Conservation (phyloP, 2,329 filamentous ascomycete species). For the Microsporum ferrugineum region DNA sequence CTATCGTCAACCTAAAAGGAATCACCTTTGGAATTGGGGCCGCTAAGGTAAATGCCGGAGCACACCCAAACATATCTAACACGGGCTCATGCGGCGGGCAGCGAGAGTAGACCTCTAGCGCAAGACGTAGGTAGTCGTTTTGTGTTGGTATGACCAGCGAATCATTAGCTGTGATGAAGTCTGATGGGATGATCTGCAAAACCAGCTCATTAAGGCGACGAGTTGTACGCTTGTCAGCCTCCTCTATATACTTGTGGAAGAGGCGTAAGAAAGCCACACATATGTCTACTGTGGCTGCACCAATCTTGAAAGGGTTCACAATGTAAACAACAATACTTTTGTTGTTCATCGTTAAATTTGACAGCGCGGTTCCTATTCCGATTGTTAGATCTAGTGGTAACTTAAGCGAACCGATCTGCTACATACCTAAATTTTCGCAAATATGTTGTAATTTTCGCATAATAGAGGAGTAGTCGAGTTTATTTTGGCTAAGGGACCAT, state of each 20-base stretch:
- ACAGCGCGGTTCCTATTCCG: constrained; percentile 25
- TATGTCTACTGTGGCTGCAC: constrained; percentile 39
- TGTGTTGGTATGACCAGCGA: constrained; percentile 42
- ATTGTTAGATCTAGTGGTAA: not conserved
- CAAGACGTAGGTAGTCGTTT: constrained; percentile 39
- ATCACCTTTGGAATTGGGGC: constrained; percentile 42
- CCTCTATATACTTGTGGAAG: constrained; percentile 42
- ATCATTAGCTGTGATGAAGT: constrained; percentile 42
- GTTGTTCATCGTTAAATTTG: constrained; percentile 22
- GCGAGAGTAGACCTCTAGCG: constrained; percentile 48
- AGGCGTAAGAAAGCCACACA: constrained; percentile 48
- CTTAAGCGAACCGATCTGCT: not conserved
- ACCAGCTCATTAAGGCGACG: constrained; percentile 39
- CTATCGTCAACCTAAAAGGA: constrained; percentile 43
- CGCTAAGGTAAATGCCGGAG: constrained; percentile 45
- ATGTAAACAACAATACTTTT: constrained; percentile 48
- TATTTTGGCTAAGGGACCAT: constrained; percentile 25
- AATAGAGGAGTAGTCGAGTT: constrained; percentile 22
- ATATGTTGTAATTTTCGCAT: constrained; percentile 26
- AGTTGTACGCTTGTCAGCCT: constrained; percentile 23
- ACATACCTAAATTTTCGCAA: constrained; percentile 30
- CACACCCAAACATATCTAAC: constrained; percentile 34
- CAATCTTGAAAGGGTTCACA: constrained; percentile 43
- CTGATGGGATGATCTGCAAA: constrained; percentile 47
- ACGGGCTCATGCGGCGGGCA: constrained; percentile 37